These are phyloP conservation scores for Salmacisia buchloeana DNA, from an alignment of 1,284 basidiomycete genomes.

Conservation along the genomic window DNA sequence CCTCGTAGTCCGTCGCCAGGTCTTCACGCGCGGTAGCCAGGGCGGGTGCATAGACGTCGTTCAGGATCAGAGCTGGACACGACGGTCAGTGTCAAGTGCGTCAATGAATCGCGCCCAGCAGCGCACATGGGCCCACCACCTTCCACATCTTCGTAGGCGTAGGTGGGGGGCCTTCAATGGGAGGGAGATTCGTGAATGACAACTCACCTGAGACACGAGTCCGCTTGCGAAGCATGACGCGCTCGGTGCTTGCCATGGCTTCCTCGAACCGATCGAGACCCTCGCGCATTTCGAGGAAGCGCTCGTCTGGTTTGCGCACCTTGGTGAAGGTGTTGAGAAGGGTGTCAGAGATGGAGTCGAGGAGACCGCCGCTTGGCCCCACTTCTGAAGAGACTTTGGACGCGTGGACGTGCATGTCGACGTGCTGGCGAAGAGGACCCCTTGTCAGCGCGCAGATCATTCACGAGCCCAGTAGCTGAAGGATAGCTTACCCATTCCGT, in stretches of 20 bases:
- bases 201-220: conserved; percentile 65
- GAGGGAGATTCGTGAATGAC: neutral
- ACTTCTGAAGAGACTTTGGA: conserved; percentile 13
- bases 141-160: neutral
- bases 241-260: conserved; percentile 70
- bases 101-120: neutral
- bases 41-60: conserved; percentile 38
- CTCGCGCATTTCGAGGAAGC: conserved; percentile 85
- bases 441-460: conserved; percentile 89
- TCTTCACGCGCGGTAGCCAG: conserved; percentile 32
- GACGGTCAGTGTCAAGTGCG: conserved; percentile 20
- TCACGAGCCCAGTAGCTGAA: conserved; percentile 57
- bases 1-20: conserved; percentile 90
- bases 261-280: conserved; percentile 92
- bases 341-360: conserved; percentile 87
- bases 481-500: conserved; percentile 80
- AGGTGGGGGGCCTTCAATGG: neutral
- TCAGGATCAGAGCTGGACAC: conserved; percentile 31
- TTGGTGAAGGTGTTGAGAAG: conserved; percentile 90
- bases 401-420: conserved; percentile 48
- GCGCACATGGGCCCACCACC: neutral
- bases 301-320: conserved; percentile 91
- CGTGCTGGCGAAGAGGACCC: conserved; percentile 20
- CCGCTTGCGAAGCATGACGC: conserved; percentile 34
- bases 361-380: conserved; percentile 17